Evolutionary conservation across 305 asterid species (phyloP), one percentile per base, ranked within the genome.

Genomic region (Fraxinus xanthoxyloides): DNA sequence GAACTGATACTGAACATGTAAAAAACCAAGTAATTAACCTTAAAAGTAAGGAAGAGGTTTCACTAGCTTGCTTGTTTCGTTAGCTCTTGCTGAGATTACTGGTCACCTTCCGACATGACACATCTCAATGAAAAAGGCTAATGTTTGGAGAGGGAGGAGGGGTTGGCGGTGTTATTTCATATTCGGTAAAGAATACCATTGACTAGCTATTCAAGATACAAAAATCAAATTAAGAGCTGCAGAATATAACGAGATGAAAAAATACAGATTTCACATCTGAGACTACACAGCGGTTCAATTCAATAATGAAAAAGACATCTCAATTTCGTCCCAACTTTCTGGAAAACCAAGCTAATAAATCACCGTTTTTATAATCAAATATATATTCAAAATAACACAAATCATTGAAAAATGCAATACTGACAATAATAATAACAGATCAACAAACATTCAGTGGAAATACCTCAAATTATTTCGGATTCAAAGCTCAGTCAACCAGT

Each of bases 381-480:
- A 69, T 15, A 17, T 15, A 51, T 3, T 19, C 34, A 28, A 54
- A 36, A 31, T 72, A 31, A 56, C 63, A 82, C 54, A 72, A 54
- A 77, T 10, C n/a, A 35, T 13, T 72, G 12, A 12, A 59, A 59
- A 28, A 28, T 69, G 75, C 75, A 69, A 24, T 5, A 1, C 43
- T 30, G 10, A 28, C 7, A 72, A 8, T 9, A 63, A 21, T 36
- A 73, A 72, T 72, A 70, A 24, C 26, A 15, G 35, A 15, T 26
- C 17, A 4, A 26, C 31, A 15, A 74, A 24, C 8, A 3, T 1
- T 24, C 34, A 8, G 3, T 3, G 4, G 34, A 76, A 76, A 48
- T 7, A 88, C 87, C 90, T 85, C 83, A 79, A 84, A 83, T 87
- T 87, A 85, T 85, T 87, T 86, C 80, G 54, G 67, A 83, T 36